Base-by-base conservation (phyloP, 2,329 filamentous ascomycete genomes). In the Fusarium sp. region DNA sequence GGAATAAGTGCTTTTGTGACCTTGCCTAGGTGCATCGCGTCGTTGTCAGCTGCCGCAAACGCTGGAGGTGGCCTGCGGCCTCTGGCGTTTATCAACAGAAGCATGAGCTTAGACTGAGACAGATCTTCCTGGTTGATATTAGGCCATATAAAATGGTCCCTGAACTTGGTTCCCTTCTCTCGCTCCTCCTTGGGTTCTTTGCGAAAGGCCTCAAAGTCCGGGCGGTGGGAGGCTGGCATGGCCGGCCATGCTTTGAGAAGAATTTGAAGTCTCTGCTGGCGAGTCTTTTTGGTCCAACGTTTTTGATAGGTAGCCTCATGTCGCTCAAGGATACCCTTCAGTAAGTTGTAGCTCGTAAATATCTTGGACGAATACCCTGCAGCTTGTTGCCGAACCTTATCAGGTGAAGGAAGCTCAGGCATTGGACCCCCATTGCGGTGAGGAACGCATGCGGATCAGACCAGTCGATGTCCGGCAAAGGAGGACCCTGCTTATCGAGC, bases 91-190 rank as follows among this genome's bases (percentile, higher is more conserved):
- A 90, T 71, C 20, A 89, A 76, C 8, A 89, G 73, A 0, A 80
- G 78, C 10, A 90, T 68, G 0, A 75, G 60, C 47, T 81, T 83
- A 0, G 80, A 72, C 22, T 81, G 77, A 0, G 70, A 51, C 1
- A 90, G 76, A 67, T 89, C 87, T 55, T 89, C 84, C 40, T 85
- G 77, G 65, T 89, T 90, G 71, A 89, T 82, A 45, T 83, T 79
- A 0, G 87, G 87, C 79, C 37, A 52, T 41, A 85, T 72, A 61
- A 77, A 86, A 10, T 75, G 54, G 7, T 81, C 78, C 9, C 57
- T 67, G n/a, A 75, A 70, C 23, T 69, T 63, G 13, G 71, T 71
- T 5, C 70, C 68, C 1, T 30, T 4, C 5, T 56, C 25, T 7
- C 66, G 60, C 32, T 75, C 23, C 14, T 70, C 19, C 3, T 41